Evolutionary conservation across 768 basidiomycete genomes (phyloP), one percentile per base, ranked within the genome.

Genomic region (Leccinum variicolor): DNA sequence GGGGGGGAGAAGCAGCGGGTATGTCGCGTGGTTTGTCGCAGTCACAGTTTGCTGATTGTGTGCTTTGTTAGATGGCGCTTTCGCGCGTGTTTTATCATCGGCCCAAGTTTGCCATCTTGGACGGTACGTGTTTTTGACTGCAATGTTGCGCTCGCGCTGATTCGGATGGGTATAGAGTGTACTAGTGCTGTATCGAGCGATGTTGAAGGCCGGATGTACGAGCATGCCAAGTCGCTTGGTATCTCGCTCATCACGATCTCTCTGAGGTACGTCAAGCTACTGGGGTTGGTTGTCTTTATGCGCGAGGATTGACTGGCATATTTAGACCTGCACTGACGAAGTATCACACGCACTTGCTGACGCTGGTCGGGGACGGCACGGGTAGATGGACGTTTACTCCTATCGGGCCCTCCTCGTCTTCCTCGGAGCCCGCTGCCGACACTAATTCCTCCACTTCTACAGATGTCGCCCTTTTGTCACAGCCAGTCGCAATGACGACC

Each of bases 1-100:
- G 96, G 96, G 0, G 96, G 96, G 0, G 96, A 98, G 81, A 98
- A 97, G 74, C 96, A 98, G 73, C 74, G 95, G 66, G 88, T 90
- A 25, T 39, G 57, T 36, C 36, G 11, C 25, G 34, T 53, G n/a
- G 28, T 23, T 17, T 25, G 14, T 50, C 34, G 23, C 4, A 7
- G 15, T 26, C 5, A 14, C 6, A 9, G 25, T 11, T 52, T 54
- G 21, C 57, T 66, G 23, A 66, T 49, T 8, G 26, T 28, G 19
- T 26, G 19, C 9, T 25, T 31, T 8, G 29, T 6, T 66, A 90
- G 84, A 94, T 98, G 90, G 88, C 84, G 0, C 84, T 98, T 81
- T 92, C 94, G 7, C 80, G 95, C n/a, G 87, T 95, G 17, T 91
- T 98, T 70, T 95, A 93, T 72, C 92, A 92, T 70, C 73, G 79